A percentile compares a stretch with the other conserved stretches of the same genome.
Evolutionary conservation across 441 rosid species (phyloP).

Genomic region (Raphanus hybrid): DNA sequence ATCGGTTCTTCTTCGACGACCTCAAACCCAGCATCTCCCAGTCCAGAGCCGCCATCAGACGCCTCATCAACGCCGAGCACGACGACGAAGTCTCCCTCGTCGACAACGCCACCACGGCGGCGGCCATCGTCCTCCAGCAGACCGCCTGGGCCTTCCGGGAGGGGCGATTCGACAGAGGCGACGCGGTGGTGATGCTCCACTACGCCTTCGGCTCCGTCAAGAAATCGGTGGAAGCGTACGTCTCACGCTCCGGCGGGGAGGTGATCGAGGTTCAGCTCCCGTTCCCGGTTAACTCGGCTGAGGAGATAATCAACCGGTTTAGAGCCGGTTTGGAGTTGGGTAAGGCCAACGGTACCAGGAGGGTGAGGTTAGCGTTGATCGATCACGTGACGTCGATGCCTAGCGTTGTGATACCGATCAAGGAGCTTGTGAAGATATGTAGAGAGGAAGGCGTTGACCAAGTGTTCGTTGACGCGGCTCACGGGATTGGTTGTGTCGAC

Average conservation of each 20-base stretch:
- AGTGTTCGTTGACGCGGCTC: conserved; percentile 88
- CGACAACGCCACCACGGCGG: conserved; percentile 95
- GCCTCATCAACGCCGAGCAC: conserved; percentile 72
- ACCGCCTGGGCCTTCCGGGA: conserved; percentile 74
- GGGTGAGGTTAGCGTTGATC: conserved; percentile 83
- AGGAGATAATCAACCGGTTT: conserved; percentile 68
- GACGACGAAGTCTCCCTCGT: conserved; percentile 79
- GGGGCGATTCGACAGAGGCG: conserved; percentile 64
- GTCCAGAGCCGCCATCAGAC: conserved; percentile 57
- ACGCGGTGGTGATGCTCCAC: conserved; percentile 85
- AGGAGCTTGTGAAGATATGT: conserved; percentile 74
- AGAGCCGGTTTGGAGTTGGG: conserved; percentile 63
- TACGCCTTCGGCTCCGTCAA: conserved; percentile 88
- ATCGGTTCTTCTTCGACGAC: conserved; percentile 64
- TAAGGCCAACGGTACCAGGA: conserved; percentile 56
- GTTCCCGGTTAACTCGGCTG: conserved; percentile 69
- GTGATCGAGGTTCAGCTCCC: conserved; percentile 84
- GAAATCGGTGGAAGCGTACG: conserved; percentile 84
- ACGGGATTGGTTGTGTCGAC: conserved; percentile 88
- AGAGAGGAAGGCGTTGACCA: conserved; percentile 84
- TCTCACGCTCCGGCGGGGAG: conserved; percentile 79
- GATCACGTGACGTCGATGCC: conserved; percentile 98
- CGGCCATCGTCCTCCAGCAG: conserved; percentile 75
- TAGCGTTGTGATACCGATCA: conserved; percentile 76
- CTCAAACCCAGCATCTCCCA: conserved; percentile 59